Evolutionary conservation across 2,329 filamentous ascomycete genomes (phyloP).

Genomic region (Aspergillus flavus): DNA sequence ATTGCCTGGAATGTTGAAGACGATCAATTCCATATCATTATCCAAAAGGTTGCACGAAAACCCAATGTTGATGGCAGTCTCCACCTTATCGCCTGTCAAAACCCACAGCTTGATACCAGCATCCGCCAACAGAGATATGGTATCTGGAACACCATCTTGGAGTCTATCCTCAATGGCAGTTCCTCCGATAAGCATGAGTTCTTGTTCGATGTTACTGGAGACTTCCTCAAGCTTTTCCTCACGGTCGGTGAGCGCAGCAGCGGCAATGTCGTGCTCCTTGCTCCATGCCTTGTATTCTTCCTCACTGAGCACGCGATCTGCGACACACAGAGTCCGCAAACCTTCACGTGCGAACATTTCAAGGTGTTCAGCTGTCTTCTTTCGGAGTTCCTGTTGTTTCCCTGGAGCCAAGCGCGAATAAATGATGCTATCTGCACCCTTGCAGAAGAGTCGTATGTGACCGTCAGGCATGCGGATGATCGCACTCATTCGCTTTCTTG

Average conservation of each 20-base stretch:
- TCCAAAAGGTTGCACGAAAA: slow-evolving; percentile 97
- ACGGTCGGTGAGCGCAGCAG: slow-evolving; percentile 78
- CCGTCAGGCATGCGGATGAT: slow-evolving; percentile 94
- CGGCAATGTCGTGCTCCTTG: slow-evolving; percentile 82
- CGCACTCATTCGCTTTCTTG: slow-evolving; percentile 94
- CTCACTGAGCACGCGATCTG: slow-evolving; percentile 76
- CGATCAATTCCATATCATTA: slow-evolving; percentile 96
- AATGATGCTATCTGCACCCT: slow-evolving; percentile 96
- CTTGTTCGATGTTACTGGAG: slow-evolving; percentile 86
- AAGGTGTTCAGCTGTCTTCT: slow-evolving; percentile 85
- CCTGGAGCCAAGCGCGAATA: slow-evolving; percentile 86
- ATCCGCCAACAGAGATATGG: slow-evolving; percentile 84
- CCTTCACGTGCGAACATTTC: slow-evolving; percentile 97
- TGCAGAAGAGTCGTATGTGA: slow-evolving; percentile 89
- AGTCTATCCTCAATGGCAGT: slow-evolving; percentile 97
- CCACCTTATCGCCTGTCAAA: slow-evolving; percentile 95
- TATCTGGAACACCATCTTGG: slow-evolving; percentile 95
- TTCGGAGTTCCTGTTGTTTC: slow-evolving; percentile 81
- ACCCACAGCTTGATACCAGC: slow-evolving; percentile 99
- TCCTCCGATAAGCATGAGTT: slow-evolving; percentile 83
- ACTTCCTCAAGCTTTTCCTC: slow-evolving; percentile 92
- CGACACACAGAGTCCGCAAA: slow-evolving; percentile 90
- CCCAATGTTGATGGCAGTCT: slow-evolving; percentile 99
- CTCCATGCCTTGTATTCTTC: slow-evolving; percentile 85
- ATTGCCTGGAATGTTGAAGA: slow-evolving; percentile 82